These are phyloP conservation scores for Catunica adiposa DNA, from an alignment of 2,329 filamentous ascomycete species.

Conservation along the genomic window DNA sequence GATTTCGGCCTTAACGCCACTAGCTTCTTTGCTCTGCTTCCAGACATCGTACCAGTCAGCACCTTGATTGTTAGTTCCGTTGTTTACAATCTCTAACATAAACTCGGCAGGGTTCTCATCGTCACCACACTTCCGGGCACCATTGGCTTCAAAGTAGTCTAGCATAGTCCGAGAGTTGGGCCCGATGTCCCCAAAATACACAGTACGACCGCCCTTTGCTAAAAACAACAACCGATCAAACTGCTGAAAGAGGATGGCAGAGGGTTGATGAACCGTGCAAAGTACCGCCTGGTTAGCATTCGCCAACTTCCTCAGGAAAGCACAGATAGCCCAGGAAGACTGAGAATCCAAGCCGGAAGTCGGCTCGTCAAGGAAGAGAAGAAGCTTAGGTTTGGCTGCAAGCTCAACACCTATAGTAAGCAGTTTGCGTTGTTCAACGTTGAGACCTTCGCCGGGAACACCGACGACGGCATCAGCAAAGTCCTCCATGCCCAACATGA, in stretches of 20 bases:
- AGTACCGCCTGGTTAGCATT: conserved; percentile 36
- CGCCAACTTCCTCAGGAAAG: conserved; percentile 45
- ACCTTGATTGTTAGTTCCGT: conserved; percentile 23
- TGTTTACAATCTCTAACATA: conserved; percentile 44
- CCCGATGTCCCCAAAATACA: conserved; percentile 55
- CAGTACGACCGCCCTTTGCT: conserved; percentile 46
- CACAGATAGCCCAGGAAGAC: conserved; percentile 45
- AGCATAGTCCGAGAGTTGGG: conserved; percentile 39
- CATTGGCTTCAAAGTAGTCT: conserved; percentile 48
- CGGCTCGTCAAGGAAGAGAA: conserved; percentile 47
- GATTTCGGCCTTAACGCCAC: conserved; percentile 42
- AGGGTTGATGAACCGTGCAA: conserved; percentile 40
- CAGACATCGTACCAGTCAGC: conserved; percentile 54
- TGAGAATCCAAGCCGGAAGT: conserved; percentile 46
- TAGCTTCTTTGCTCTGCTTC: conserved; percentile 35
- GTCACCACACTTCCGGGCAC: conserved; percentile 39
- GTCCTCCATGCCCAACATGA: conserved; percentile 49
- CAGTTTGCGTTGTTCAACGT: conserved; percentile 45
- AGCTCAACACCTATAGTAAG: conserved; percentile 46
- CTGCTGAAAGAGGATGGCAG: conserved; percentile 34
- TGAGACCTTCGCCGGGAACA: conserved; percentile 42
- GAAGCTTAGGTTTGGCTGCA: conserved; percentile 38
- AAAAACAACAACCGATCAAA: conserved; percentile 49
- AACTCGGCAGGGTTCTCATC: conserved; percentile 61
- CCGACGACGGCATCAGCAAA: conserved; percentile 51